phyloP scores from a whole-genome alignment of 2,329 filamentous ascomycete genomes.

The Neoscytalidium dimidiatum region DNA sequence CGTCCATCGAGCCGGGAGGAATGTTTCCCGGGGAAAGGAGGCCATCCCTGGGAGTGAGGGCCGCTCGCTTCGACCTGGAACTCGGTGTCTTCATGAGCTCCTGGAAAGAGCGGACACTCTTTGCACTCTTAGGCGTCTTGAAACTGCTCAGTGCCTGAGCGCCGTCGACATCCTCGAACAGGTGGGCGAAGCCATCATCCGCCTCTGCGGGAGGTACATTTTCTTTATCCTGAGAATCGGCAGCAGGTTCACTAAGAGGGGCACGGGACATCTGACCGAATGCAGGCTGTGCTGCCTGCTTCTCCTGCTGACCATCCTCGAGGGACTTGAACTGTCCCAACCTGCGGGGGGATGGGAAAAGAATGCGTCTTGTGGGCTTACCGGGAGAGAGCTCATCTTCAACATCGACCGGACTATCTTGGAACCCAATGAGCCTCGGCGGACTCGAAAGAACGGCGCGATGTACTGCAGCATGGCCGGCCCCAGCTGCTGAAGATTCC shows the following conservation, averaged over 20 bases:
- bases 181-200: constrained; percentile 58
- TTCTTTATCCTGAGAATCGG: constrained; percentile 54
- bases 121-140: constrained; percentile 57
- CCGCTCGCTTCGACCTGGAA: constrained; percentile 37
- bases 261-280: constrained; percentile 27
- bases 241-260: not conserved
- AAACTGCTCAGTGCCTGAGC: constrained; percentile 57
- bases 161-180: constrained; percentile 64
- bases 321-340: constrained; percentile 64
- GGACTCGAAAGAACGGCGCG: constrained; percentile 65
- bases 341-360: constrained; percentile 77
- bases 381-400: constrained; percentile 53
- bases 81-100: constrained; percentile 51
- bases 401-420: constrained; percentile 51
- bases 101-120: constrained; percentile 57
- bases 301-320: constrained; percentile 31
- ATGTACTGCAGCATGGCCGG: constrained; percentile 41
- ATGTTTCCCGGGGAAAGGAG: constrained; percentile 21
- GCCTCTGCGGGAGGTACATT: constrained; percentile 48
- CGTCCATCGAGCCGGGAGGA: constrained; percentile 30
- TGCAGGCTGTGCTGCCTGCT: constrained; percentile 29
- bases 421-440: constrained; percentile 51
- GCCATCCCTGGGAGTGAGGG: constrained; percentile 35
- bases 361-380: constrained; percentile 66
- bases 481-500: constrained; percentile 24